These are phyloP conservation scores for Inga laurina DNA, from an alignment of 306 rosid species.

Conservation along the genomic window DNA sequence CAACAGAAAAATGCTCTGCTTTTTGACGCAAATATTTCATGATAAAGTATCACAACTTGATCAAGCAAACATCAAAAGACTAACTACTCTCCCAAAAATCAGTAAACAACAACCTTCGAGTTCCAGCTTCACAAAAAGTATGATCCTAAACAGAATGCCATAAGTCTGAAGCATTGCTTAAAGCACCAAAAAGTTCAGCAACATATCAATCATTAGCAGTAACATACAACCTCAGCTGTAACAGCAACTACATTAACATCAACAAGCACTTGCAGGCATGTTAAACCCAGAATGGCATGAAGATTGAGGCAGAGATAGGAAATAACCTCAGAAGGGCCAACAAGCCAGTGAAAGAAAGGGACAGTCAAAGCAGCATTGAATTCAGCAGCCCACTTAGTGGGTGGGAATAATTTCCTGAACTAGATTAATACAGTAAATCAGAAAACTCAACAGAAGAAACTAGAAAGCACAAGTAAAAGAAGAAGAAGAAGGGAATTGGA, in stretches of 20 bases:
- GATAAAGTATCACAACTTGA: background rate
- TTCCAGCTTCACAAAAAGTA: background rate
- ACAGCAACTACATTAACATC: background rate
- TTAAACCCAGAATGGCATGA: background rate
- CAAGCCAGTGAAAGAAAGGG: constrained; percentile 94
- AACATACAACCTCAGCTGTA: background rate
- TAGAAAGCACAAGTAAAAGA: background rate
- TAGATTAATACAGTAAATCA: constrained; percentile 39
- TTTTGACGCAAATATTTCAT: background rate
- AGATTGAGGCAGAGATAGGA: background rate
- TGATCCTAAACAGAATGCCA: background rate
- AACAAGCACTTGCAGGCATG: background rate
- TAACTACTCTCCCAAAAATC: background rate
- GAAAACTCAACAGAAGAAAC: background rate
- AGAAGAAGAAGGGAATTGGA: background rate
- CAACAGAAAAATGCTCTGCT: background rate
- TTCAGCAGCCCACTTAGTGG: constrained; percentile 96
- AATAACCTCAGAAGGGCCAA: constrained; percentile 90
- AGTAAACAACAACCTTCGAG: background rate
- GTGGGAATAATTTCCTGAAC: constrained; percentile 94
- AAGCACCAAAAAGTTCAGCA: background rate
- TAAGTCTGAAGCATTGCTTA: background rate
- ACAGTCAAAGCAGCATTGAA: constrained; percentile 93
- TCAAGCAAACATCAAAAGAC: background rate
- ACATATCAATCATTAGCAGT: background rate